These are phyloP conservation scores for Colletotrichum shisoi DNA, from an alignment of 2,329 filamentous ascomycete species.

Conservation along the genomic window DNA sequence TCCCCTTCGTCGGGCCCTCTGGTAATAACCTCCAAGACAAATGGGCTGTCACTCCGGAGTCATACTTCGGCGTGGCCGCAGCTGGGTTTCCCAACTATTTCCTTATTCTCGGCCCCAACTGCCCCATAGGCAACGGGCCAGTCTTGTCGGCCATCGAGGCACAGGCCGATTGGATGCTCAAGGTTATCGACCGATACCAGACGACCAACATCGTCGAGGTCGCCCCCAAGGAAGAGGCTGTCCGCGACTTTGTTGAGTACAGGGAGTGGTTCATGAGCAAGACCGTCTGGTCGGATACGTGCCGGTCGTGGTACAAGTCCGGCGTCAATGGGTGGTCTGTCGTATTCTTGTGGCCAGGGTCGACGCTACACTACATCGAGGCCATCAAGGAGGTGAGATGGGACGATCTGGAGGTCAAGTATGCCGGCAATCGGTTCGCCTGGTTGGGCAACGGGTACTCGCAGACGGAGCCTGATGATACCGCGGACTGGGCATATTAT, in stretches of 20 bases:
- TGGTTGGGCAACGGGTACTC: constrained; percentile 56
- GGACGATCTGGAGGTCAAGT: constrained; percentile 57
- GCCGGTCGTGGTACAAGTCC: constrained; percentile 43
- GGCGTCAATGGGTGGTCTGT: constrained; percentile 38
- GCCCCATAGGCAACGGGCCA: constrained; percentile 50
- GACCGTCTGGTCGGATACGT: constrained; percentile 56
- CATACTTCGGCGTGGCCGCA: constrained; percentile 47
- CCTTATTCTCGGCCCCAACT: constrained; percentile 53
- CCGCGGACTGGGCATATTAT: constrained; percentile 53
- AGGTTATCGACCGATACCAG: constrained; percentile 59
- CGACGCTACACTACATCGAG: constrained; percentile 60
- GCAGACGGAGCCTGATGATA: constrained; percentile 51
- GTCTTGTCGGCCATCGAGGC: constrained; percentile 56
- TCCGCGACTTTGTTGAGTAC: constrained; percentile 60
- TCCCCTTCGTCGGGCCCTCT: constrained; percentile 57
- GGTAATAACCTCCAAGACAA: constrained; percentile 44
- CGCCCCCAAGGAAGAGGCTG: constrained; percentile 55
- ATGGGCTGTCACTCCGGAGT: constrained; percentile 44
- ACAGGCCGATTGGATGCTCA: constrained; percentile 60
- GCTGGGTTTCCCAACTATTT: constrained; percentile 45
- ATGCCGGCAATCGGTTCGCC: constrained; percentile 50
- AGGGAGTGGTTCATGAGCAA: constrained; percentile 55
- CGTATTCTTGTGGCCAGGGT: constrained; percentile 42
- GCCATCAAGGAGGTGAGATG: constrained; percentile 54
- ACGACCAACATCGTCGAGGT: constrained; percentile 57